Evolutionary conservation across 805 yeast species (phyloP).

Genomic region (Helenozyma baotianmanensis): DNA sequence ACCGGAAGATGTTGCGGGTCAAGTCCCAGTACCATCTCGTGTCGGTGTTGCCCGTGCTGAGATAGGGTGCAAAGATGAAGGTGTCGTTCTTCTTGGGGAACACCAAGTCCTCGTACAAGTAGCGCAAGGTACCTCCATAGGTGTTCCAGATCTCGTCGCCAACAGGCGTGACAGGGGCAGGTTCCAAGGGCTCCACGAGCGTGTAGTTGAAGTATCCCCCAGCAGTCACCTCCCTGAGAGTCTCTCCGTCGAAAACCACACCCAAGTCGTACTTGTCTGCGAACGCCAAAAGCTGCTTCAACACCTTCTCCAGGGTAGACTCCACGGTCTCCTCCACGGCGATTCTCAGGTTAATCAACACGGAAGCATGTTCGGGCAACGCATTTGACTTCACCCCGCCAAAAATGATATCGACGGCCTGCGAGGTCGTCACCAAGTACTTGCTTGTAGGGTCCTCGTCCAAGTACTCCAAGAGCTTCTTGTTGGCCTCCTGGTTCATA

Average conservation of each 20-base stretch:
- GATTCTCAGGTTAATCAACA: conserved; percentile 42
- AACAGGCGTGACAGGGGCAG: conserved; percentile 45
- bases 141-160: conserved; percentile 43
- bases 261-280: conserved; percentile 39
- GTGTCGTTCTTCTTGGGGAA: conserved; percentile 18
- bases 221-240: conserved; percentile 18
- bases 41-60: conserved; percentile 59
- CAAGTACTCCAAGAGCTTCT: conserved; percentile 31
- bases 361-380: conserved; percentile 44
- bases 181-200: conserved; percentile 26
- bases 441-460: conserved; percentile 22
- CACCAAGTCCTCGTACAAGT: conserved; percentile 55
- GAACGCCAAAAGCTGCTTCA: conserved; percentile 24
- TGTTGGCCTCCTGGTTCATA: conserved; percentile 32
- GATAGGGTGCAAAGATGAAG: conserved; percentile 35
- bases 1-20: conserved; percentile 51
- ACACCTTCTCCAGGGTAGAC: conserved; percentile 27
- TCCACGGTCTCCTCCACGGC: conserved; percentile 32
- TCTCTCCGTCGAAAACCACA: conserved; percentile 23
- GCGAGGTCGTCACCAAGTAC: conserved; percentile 42
- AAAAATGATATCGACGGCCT: conserved; percentile 42
- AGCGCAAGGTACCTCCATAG: conserved; percentile 59
- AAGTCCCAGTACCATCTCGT: conserved; percentile 55
- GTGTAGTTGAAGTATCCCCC: conserved; percentile 26
- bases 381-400: conserved; percentile 52